Conservation (phyloP, 1,139 yeast genomes). For the Lodderomyces parapsilosis region DNA sequence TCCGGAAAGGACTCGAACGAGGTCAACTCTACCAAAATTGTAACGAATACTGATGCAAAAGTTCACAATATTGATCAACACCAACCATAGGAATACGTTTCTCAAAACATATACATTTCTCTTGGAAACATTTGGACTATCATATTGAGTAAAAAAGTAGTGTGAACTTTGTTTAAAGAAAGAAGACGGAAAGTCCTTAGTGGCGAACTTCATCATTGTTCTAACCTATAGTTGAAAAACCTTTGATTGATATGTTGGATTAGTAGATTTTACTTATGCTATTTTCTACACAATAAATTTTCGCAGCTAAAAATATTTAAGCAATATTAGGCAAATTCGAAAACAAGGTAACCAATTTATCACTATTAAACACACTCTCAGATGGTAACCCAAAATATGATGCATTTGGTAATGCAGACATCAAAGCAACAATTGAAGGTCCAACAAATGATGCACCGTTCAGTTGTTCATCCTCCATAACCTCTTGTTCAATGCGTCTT, state of each 20-base stretch:
- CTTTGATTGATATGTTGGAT: background rate
- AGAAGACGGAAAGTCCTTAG: slow-evolving; percentile 10
- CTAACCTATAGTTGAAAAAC: background rate
- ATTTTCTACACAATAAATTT: background rate
- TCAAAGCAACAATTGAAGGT: slow-evolving; percentile 51
- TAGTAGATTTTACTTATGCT: background rate
- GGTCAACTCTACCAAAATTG: slow-evolving; percentile 15
- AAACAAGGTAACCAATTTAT: slow-evolving; percentile 41
- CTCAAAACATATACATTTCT: slow-evolving; percentile 6
- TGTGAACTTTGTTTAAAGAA: slow-evolving; percentile 8
- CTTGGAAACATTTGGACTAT: background rate
- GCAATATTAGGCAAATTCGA: slow-evolving; percentile 35
- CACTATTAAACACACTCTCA: slow-evolving; percentile 40
- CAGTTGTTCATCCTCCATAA: slow-evolving; percentile 9
- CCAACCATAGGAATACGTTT: slow-evolving; percentile 12
- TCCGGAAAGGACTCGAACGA: slow-evolving; percentile 15
- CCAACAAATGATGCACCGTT: slow-evolving; percentile 42
- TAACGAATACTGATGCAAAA: slow-evolving; percentile 7
- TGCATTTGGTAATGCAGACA: slow-evolving; percentile 54
- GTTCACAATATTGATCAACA: slow-evolving; percentile 11
- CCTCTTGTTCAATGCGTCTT: slow-evolving; percentile 14
- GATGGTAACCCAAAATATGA: slow-evolving; percentile 43
- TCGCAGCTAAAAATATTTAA: slow-evolving; percentile 3
- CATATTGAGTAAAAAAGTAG: slow-evolving; percentile 8
- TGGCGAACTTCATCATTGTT: background rate